These are phyloP conservation scores for Fusarium scirpi DNA, from an alignment of 2,329 filamentous ascomycete species.

Conservation along the genomic window DNA sequence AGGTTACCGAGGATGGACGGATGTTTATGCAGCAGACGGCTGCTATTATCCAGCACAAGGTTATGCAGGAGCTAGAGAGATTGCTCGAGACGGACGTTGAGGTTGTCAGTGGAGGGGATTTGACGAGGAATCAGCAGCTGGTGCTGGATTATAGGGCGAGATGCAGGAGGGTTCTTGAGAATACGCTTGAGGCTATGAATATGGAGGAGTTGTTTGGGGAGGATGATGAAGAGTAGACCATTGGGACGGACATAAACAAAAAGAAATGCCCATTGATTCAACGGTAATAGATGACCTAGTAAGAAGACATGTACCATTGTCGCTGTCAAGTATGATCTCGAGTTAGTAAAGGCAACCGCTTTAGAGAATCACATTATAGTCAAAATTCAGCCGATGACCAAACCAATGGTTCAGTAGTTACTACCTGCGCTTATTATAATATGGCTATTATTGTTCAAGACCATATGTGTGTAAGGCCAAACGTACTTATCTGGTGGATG, in stretches of 20 bases:
- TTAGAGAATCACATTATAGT: neutral
- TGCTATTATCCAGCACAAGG: conserved; percentile 58
- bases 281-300: neutral
- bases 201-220: conserved; percentile 48
- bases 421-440: neutral
- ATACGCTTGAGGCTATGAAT: conserved; percentile 57
- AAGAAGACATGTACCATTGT: neutral
- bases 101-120: conserved; percentile 55
- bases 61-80: conserved; percentile 58
- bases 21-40: conserved; percentile 52
- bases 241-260: too few species aligned
- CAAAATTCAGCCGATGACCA: neutral
- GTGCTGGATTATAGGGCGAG: conserved; percentile 62
- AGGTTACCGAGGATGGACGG: conserved; percentile 46
- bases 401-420: neutral
- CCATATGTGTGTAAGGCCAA: neutral
- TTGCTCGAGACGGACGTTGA: conserved; percentile 62
- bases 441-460: neutral
- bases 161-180: conserved; percentile 62
- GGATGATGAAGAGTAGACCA: too few species aligned
- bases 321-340: neutral
- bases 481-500: neutral
- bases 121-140: conserved; percentile 61
- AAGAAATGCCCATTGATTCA: too few species aligned
- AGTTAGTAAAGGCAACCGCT: neutral